Percentiles rank a stretch among this genome's conserved stretches.
Conservation (phyloP, 208 protist genomes). For the Novymonas esmeraldas region DNA sequence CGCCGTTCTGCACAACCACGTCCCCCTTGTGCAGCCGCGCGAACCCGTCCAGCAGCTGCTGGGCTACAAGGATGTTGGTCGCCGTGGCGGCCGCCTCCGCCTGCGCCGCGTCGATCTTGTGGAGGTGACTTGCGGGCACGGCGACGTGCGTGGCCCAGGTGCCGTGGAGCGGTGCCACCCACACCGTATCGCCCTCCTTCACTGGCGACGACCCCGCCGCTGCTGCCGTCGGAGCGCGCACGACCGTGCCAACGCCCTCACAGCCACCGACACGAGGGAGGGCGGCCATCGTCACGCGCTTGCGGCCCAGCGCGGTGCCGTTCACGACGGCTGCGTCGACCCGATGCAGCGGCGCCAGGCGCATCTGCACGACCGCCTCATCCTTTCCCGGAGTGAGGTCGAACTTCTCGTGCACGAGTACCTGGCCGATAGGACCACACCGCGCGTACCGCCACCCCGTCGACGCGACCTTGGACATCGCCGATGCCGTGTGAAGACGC, state of each 20-base stretch:
- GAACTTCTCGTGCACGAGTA: slow-evolving; percentile 58
- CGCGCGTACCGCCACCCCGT: slow-evolving; percentile 72
- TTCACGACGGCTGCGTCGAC: slow-evolving; percentile 72
- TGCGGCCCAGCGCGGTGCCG: slow-evolving; percentile 62
- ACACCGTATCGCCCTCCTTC: slow-evolving; percentile 80
- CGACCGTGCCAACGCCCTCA: slow-evolving; percentile 71
- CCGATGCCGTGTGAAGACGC: too few relatives aligned
- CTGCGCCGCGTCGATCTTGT: slow-evolving; percentile 63
- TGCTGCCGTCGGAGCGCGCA: slow-evolving; percentile 15
- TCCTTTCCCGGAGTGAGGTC: slow-evolving; percentile 49
- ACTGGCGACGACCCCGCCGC: slow-evolving; percentile 20
- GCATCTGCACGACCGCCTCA: slow-evolving; percentile 67
- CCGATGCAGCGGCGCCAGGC: slow-evolving; percentile 63
- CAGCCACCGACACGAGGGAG: slow-evolving; percentile 68
- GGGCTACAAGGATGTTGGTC: slow-evolving; percentile 69
- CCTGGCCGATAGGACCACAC: slow-evolving; percentile 53
- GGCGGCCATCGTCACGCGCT: slow-evolving; percentile 31
- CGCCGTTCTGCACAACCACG: slow-evolving; percentile 78
- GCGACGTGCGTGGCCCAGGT: slow-evolving; percentile 68
- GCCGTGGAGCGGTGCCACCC: slow-evolving; percentile 66
- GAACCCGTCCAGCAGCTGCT: slow-evolving; percentile 70
- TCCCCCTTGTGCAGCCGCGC: slow-evolving; percentile 51
- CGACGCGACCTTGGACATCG: slow-evolving; percentile 66
- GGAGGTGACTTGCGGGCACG: slow-evolving; percentile 40
- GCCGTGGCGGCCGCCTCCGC: slow-evolving; percentile 59